Evolutionary conservation across 805 yeast species (phyloP), one percentile per base, ranked within the genome.

Genomic region (Pichia paraexigua): DNA sequence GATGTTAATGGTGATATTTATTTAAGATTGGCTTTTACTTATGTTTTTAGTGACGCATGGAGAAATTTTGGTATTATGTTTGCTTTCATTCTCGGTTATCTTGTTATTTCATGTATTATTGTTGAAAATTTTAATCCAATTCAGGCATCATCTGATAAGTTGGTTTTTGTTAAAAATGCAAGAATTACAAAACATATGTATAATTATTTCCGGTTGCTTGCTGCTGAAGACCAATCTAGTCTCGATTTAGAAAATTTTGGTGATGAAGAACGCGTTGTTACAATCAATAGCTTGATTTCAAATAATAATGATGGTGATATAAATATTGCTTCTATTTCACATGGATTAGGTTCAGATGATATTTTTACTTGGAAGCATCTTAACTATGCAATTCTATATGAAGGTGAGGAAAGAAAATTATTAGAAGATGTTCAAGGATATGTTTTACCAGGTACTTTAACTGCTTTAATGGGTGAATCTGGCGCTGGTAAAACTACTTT

Each of bases 401-500:
- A 71, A 13, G 75, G 75, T 21, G 56, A 56, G 13, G 63, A 69
- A 21, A 61, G 76, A 37, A 67, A 67, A 48, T 61, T 78, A 53
- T 66, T 80, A 61, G 72, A 73, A 51, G 59, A 72, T 54, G 66
- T 74, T 50, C 71, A 71, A 44, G 78, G 78, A 27, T 73, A 66
- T 61, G 70, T 72, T 58, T 64, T 68, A 37, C 83, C 85, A 1
- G 85, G 84, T 43, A 71, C 76, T 7, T 63, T 79, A 60, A 79
- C 83, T 21, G 84, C 85, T 2, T 64, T 79, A 43, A 79, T 79
- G 82, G 85, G 85, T 53, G 83, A 77, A 58, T 77, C 83, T 2
- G 85, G 85, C 56, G 84, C 84, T 20, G 85, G 84, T 60, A 79
- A 79, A 61, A 79, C 84, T 0, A 79, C 85, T 7, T 64, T 79